Conservation (phyloP, 1,139 yeast species). For the Debaryomyces sp. region DNA sequence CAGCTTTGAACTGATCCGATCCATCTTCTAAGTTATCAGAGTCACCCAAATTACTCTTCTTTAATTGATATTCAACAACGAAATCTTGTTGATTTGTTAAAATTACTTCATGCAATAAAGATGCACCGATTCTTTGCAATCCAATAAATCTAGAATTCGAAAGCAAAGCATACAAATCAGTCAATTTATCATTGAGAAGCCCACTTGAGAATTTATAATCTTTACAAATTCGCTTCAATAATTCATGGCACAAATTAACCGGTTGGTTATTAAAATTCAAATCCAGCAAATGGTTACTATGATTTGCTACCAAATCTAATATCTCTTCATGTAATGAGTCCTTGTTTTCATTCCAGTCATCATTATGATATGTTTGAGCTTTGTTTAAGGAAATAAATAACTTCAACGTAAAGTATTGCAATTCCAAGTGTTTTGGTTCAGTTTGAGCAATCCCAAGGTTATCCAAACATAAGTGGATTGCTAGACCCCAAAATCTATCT, state of each 20-base stretch:
- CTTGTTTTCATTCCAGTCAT: slow-evolving; percentile 32
- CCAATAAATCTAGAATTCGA: slow-evolving; percentile 23
- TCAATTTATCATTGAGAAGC: slow-evolving; percentile 17
- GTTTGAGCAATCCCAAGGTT: slow-evolving; percentile 50
- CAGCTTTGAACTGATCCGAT: slow-evolving; percentile 21
- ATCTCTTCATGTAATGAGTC: slow-evolving; percentile 35
- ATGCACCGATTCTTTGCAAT: slow-evolving; percentile 40
- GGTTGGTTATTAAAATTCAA: slow-evolving; percentile 30
- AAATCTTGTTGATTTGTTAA: slow-evolving; percentile 51
- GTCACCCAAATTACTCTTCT: slow-evolving; percentile 27
- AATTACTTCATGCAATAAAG: slow-evolving; percentile 38
- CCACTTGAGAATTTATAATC: slow-evolving; percentile 14
- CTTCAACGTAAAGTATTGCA: slow-evolving; percentile 53
- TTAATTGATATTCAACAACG: slow-evolving; percentile 63
- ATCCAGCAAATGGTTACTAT: slow-evolving; percentile 22
- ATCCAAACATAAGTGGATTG: slow-evolving; percentile 49
- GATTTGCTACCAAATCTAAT: slow-evolving; percentile 37
- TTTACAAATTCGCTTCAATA: slow-evolving; percentile 32
- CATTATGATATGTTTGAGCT: slow-evolving; percentile 21
- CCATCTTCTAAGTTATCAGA: slow-evolving; percentile 20
- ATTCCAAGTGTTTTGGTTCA: slow-evolving; percentile 38
- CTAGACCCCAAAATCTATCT: slow-evolving; percentile 38
- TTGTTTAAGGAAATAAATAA: slow-evolving; percentile 36
- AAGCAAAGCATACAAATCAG: slow-evolving; percentile 26
- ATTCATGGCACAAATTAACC: slow-evolving; percentile 32